Evolutionary conservation across 768 basidiomycete species (phyloP), one percentile per base, ranked within the genome.

Genomic region (Russula griseocarnosa): DNA sequence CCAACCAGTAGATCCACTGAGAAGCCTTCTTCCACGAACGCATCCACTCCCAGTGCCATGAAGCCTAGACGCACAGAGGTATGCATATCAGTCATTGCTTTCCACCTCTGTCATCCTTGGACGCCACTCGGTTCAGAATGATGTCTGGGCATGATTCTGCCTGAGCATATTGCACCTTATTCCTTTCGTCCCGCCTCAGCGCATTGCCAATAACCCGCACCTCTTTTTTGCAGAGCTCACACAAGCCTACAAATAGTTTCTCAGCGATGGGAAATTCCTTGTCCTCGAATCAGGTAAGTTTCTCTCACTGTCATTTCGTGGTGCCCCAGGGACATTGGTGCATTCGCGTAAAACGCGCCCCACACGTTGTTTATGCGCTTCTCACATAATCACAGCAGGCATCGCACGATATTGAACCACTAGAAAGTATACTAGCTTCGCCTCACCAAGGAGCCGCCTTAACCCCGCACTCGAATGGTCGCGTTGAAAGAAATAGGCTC

Each of bases 331-430:
- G 10, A 47, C n/a, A 56, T 57, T n/a, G 56, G 49, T 55, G 49
- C 55, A 61, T 28, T 34, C 46, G 40, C 38, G 52, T 34, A 42
- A 60, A 65, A 61, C 20, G 60, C 55, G 11, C 28, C 28, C 13
- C 46, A 20, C 60, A 38, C 59, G 49, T 65, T 61, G 60, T 57
- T 61, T 44, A 65, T 20, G 20, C 49, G 22, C 47, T 50, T 42
- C 54, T 55, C 26, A 36, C 38, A 54, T 64, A 56, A 61, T 65
- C n/a, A 36, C 55, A 54, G 55, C 49, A 65, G 64, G 60, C 55
- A 32, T 34, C 26, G 38, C 38, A 42, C 2, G 47, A 49, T 55
- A 20, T 54, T 47, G 64, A 61, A n/a, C 55, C 34, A 18, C 49
- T n/a, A 13, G 38, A 24, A n/a, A 44, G 24, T 42, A 22, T n/a